Conservation (phyloP, 306 rosid genomes). For the Bauhinia variegata region DNA sequence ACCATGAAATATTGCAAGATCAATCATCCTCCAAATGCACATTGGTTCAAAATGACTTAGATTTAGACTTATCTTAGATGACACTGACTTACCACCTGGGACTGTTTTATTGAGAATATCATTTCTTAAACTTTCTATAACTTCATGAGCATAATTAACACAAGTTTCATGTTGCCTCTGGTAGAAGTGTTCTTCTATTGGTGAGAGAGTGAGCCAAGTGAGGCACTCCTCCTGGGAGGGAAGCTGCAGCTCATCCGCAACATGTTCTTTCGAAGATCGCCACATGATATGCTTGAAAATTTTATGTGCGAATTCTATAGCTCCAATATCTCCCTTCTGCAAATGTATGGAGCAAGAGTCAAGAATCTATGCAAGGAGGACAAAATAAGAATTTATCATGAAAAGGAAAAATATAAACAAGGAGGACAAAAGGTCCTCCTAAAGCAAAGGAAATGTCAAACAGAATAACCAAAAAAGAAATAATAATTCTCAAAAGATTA, state of each 20-base stretch:
- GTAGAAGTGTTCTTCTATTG: conserved; percentile 92
- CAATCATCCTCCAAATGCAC: conserved; percentile 31
- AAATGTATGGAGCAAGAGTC: conserved; percentile 32
- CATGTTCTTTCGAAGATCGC: conserved; percentile 84
- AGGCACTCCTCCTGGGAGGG: conserved; percentile 91
- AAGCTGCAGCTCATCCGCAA: conserved; percentile 89
- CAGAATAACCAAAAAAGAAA: too few relatives aligned
- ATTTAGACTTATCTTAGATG: conserved; percentile 34
- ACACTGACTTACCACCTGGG: conserved; percentile 58
- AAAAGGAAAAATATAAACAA: background rate
- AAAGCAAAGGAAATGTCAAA: too few relatives aligned
- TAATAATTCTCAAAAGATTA: background rate
- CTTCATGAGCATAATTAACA: conserved; percentile 81
- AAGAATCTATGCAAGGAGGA: conserved; percentile 18
- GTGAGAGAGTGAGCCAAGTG: conserved; percentile 87
- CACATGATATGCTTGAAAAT: conserved; percentile 90
- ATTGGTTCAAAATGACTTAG: conserved; percentile 32
- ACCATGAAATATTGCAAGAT: conserved; percentile 45
- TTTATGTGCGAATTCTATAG: conserved; percentile 76
- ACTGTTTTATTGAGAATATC: conserved; percentile 66
- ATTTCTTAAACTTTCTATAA: conserved; percentile 75
- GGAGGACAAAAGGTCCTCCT: background rate
- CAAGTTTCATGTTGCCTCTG: conserved; percentile 96
- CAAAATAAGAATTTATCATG: too few relatives aligned
- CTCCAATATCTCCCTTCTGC: conserved; percentile 80